Conservation (phyloP, 208 protist species). For the Crithidia brevicula region DNA sequence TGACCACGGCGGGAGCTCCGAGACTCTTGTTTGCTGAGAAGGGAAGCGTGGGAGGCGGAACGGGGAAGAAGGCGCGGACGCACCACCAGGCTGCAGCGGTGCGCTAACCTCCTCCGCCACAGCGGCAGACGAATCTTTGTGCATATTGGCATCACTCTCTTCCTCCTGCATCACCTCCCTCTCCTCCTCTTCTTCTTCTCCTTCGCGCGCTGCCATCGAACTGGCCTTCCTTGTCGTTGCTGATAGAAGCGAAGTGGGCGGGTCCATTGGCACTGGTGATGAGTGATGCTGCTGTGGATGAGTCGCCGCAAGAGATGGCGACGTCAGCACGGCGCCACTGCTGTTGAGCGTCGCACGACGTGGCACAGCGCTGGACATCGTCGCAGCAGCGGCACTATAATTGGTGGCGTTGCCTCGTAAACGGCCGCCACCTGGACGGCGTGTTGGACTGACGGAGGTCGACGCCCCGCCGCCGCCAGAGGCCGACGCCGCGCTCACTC, state of each 20-base stretch:
- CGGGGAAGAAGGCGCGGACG: background rate
- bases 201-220: background rate
- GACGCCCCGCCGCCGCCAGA: conserved; percentile 1
- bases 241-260: background rate
- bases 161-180: background rate
- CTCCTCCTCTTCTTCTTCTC: background rate
- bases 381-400: too few species aligned
- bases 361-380: too few species aligned
- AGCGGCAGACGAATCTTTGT: too few species aligned
- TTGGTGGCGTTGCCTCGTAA: background rate
- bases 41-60: background rate
- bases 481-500: conserved; percentile 25
- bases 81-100: background rate
- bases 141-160: too few species aligned
- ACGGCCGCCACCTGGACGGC: background rate
- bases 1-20: conserved; percentile 12
- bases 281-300: background rate
- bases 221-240: background rate
- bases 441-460: conserved; percentile 22
- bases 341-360: too few species aligned
- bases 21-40: background rate
- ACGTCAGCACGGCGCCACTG: conserved; percentile 10
- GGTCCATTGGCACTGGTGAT: conserved; percentile 1
- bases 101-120: background rate
- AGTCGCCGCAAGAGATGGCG: conserved; percentile 1